Evolutionary conservation across 202 grass and related monocot genomes (phyloP).

Genomic region (Panicum virgatum): DNA sequence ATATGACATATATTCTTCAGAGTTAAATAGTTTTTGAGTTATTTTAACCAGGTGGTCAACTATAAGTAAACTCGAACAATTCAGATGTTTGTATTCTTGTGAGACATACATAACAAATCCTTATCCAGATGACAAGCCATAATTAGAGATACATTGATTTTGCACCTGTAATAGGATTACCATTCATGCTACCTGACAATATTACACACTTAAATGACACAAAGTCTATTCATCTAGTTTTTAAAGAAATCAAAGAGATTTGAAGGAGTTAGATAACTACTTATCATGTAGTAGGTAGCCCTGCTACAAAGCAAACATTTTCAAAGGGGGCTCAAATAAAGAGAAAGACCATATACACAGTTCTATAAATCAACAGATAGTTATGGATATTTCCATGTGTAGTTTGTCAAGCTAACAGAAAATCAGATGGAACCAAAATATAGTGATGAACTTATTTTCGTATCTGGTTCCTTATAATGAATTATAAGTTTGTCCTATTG

Average conservation of each 20-base stretch:
- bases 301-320: slow-evolving; percentile 1
- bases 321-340: neutral
- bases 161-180: neutral
- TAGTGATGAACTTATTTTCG: neutral
- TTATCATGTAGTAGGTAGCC: slow-evolving; percentile 1
- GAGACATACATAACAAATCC: neutral
- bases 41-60: neutral
- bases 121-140: neutral
- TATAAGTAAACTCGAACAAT: neutral
- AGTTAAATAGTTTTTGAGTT: neutral
- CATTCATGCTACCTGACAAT: neutral
- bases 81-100: neutral
- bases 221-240: neutral
- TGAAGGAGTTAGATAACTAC: neutral
- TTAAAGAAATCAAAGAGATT: neutral
- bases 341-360: neutral
- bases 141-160: neutral
- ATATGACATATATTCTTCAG: neutral
- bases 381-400: neutral
- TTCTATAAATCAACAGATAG: neutral
- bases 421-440: slow-evolving; percentile 13
- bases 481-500: neutral
- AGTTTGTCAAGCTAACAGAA: neutral
- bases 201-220: neutral
- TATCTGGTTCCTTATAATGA: neutral